Evolutionary conservation across 2,329 filamentous ascomycete genomes (phyloP).

Genomic region (Bertia moriformis): DNA sequence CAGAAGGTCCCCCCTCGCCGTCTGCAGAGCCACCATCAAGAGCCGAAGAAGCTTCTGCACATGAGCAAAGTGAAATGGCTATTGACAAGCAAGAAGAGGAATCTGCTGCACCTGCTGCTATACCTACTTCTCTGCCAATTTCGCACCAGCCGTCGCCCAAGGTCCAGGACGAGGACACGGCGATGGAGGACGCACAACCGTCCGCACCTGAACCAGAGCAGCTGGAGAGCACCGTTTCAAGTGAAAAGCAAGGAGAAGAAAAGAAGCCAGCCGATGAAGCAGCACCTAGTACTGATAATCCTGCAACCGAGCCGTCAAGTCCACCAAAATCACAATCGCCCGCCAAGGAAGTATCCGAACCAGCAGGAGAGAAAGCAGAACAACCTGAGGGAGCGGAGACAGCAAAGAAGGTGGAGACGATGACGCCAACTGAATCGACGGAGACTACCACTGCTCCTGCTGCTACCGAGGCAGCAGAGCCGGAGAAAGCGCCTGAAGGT

Average conservation of each 20-base stretch:
- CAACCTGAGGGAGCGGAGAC: not conserved
- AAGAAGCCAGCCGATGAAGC: not conserved
- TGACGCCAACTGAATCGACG: not conserved
- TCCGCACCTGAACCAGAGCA: not conserved
- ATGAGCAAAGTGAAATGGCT: not conserved
- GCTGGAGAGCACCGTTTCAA: not conserved
- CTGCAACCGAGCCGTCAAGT: too few species aligned
- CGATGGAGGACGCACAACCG: not conserved
- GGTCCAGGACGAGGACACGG: not conserved
- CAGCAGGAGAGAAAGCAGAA: too few species aligned
- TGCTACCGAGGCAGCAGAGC: not conserved
- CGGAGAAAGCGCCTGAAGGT: too few species aligned
- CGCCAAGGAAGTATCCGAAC: too few species aligned
- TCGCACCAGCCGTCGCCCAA: not conserved
- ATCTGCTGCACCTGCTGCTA: too few species aligned
- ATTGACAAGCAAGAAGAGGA: not conserved
- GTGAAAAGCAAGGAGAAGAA: not conserved
- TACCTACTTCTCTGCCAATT: not conserved
- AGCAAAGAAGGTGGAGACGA: not conserved
- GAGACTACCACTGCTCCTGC: not conserved
- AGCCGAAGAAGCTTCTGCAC: not conserved
- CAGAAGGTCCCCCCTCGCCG: not conserved
- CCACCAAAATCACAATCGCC: too few species aligned
- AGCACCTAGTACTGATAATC: too few species aligned
- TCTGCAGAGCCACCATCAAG: not conserved